phyloP scores from a whole-genome alignment of 164 flowering plant species.

The Berberis vulgaris region DNA sequence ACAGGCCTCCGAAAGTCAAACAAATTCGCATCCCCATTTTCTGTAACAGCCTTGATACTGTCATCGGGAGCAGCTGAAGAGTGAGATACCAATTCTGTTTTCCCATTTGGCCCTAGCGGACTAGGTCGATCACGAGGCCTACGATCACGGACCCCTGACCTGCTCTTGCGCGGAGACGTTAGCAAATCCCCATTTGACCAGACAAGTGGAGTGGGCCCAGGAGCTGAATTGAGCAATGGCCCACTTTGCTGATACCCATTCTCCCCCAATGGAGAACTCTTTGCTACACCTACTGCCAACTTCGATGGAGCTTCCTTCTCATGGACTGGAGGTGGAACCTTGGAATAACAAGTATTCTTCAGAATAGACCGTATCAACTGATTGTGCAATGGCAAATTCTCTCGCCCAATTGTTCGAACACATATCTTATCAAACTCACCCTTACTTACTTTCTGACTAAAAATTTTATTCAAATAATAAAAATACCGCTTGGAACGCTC shows the following conservation, averaged over 20 bases:
- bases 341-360: conserved; percentile 69
- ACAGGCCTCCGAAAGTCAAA: conserved; percentile 52
- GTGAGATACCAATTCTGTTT: conserved; percentile 37
- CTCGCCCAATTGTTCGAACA: conserved; percentile 56
- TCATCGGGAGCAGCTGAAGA: conserved; percentile 28
- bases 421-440: conserved; percentile 72
- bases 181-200: conserved; percentile 81
- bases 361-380: conserved; percentile 69
- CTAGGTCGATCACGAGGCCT: conserved; percentile 59
- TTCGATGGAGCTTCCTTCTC: conserved; percentile 30
- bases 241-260: conserved; percentile 44
- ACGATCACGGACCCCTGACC: conserved; percentile 59
- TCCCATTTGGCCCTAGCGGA: conserved; percentile 74
- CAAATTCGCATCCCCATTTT: conserved; percentile 56
- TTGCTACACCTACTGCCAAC: conserved; percentile 11
- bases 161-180: conserved; percentile 53
- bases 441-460: conserved; percentile 74
- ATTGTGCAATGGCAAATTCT: conserved; percentile 73
- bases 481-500: conserved; percentile 72
- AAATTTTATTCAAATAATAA: conserved; percentile 46
- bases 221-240: conserved; percentile 19
- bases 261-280: conserved; percentile 32
- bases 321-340: conserved; percentile 46
- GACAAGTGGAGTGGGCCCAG: conserved; percentile 25
- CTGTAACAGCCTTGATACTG: conserved; percentile 26